Base-by-base conservation (phyloP, 1,139 yeast genomes). In the Blastobotrys malaysiensis region DNA sequence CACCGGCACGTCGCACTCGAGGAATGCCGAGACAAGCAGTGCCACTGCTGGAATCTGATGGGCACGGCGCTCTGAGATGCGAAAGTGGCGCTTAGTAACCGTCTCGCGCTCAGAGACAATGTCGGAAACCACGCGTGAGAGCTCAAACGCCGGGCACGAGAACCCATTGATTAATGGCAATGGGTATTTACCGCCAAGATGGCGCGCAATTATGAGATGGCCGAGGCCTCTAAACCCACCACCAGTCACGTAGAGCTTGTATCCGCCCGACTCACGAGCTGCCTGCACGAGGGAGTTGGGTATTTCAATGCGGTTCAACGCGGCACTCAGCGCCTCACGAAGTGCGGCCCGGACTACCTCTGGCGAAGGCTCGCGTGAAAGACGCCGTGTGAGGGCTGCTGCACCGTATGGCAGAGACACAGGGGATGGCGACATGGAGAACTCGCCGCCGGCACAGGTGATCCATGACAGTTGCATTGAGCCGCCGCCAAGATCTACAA, bases 141-240 rank as follows among this genome's bases (percentile, higher is more conserved):
- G 79, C 52, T 78, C 82, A 46, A 73, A 73, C 55, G 73, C 75
- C 1, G 83, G 73, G 53, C 83, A 77, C 1, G 86, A 77, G 61
- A 78, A 82, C 7, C 88, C 88, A 62, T 82, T 83, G 51, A 83
- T 81, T 50, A 83, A 80, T 0, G 87, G 83, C 16, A 70, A 52
- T 57, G 80, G 80, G 22, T 80, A 78, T 5, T 83, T 83, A 55
- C 80, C 78, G n/a, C 74, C 75, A 45, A 73, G 72, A 60, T 78
- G 79, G 21, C 59, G 56, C 1, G 84, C 76, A 50, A 83, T 70
- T 7, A 83, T 62, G 43, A 82, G 67, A 65, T 81, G 83, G 0
- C 87, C 88, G 54, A 83, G 71, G 2, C 85, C 86, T 59, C 88
- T 73, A 51, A 82, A 72, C 0, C 88, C 88, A 52, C 88, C 88